These are phyloP conservation scores for Chalciporus sp. DNA, from an alignment of 1,284 basidiomycete species.

Conservation along the genomic window DNA sequence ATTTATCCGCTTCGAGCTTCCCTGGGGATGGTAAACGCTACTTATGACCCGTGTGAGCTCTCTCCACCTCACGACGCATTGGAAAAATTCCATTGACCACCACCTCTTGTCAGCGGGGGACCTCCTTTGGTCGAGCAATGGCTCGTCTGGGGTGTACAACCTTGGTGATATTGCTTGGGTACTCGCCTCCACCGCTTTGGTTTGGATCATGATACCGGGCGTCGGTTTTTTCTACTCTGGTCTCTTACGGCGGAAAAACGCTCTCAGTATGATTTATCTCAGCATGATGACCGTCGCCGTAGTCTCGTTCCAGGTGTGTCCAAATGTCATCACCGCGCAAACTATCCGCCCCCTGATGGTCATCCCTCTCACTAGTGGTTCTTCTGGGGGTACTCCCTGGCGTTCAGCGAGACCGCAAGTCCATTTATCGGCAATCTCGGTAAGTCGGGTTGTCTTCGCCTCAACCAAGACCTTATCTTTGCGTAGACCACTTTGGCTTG, in stretches of 20 bases:
- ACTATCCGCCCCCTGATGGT: conserved; percentile 1
- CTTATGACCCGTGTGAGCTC: conserved; percentile 39
- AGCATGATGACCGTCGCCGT: conserved; percentile 78
- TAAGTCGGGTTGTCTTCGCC: conserved; percentile 26
- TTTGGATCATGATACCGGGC: conserved; percentile 93
- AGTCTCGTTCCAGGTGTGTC: conserved; percentile 71
- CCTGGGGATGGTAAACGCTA: conserved; percentile 38
- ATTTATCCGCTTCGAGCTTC: neutral
- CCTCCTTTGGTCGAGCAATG: conserved; percentile 40
- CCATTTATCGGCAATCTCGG: conserved; percentile 66
- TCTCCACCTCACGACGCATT: no score
- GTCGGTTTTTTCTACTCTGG: conserved; percentile 93
- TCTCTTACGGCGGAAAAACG: conserved; percentile 83
- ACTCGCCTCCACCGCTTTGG: conserved; percentile 69
- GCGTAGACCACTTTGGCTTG: conserved; percentile 78
- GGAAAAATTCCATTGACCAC: conserved; percentile 2
- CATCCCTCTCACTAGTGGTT: conserved; percentile 51
- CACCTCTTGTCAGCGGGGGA: conserved; percentile 39
- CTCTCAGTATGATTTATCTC: conserved; percentile 90
- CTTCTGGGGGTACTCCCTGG: conserved; percentile 75
- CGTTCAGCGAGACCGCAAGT: conserved; percentile 66
- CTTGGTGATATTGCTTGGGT: conserved; percentile 84
- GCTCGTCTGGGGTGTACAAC: conserved; percentile 57
- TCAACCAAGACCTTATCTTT: conserved; percentile 10
- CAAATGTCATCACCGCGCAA: neutral